Conservation (phyloP, 2,329 filamentous ascomycete genomes). For the Leptographium galeiforme region DNA sequence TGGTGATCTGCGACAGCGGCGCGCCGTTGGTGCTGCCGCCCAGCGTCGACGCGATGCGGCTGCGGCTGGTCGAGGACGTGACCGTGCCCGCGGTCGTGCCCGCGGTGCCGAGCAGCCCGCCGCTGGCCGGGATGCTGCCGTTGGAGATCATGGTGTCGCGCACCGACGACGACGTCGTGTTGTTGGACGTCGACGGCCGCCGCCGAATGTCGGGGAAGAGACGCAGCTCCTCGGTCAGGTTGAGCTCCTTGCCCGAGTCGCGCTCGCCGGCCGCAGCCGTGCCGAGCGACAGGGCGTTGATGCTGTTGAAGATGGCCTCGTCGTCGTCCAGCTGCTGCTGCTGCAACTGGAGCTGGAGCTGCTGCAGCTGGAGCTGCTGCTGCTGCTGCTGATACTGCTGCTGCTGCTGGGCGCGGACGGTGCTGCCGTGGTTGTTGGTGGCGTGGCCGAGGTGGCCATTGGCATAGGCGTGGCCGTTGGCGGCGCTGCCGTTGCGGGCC, state of each 20-base stretch:
- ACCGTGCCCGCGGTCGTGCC: not conserved
- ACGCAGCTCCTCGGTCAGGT: slow-evolving; percentile 9
- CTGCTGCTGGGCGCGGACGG: not conserved
- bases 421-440: not conserved
- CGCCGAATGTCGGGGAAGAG: slow-evolving; percentile 10
- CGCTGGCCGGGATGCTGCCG: not conserved
- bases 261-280: slow-evolving; percentile 10
- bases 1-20: slow-evolving; percentile 5
- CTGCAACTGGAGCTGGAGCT: not conserved
- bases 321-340: slow-evolving; percentile 3
- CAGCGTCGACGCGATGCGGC: slow-evolving; percentile 6
- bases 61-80: slow-evolving; percentile 1
- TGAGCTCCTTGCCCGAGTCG: slow-evolving; percentile 8
- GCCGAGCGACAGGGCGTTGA: slow-evolving; percentile 5
- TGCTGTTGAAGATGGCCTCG: slow-evolving; percentile 1
- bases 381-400: not conserved
- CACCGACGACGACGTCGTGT: slow-evolving; percentile 10
- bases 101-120: not conserved
- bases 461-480: not conserved
- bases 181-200: slow-evolving; percentile 15
- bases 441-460: slow-evolving; percentile 2
- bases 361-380: not conserved
- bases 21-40: slow-evolving; percentile 1
- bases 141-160: slow-evolving; percentile 4
- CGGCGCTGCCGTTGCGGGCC: not conserved